Base-by-base conservation (phyloP, 306 rosid species). In the Leucaena leucocephala region DNA sequence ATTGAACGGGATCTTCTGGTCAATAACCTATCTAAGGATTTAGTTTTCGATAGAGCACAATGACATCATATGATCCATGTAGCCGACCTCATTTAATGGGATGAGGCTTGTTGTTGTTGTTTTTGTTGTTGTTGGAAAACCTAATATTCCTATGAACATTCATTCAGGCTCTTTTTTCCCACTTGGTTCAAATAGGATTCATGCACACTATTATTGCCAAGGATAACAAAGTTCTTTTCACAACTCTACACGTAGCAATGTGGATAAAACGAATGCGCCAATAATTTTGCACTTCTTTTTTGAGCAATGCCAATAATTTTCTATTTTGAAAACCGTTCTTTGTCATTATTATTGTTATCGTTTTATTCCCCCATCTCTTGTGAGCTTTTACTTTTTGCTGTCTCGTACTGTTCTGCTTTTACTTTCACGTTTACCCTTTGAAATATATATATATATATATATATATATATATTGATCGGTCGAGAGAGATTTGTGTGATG, bases 381-480 rank as follows among this genome's bases (percentile, higher is more conserved):
- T 48, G 27, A 75, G 85, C 85, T 86, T 87, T 71, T 78, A 76
- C 86, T 82, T 83, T 80, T 77, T 39, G 75, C 68, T 77, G 75
- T 72, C 71, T 78, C 68, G 49, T 82, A 16, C 42, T 59, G 44
- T 13, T 12, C 44, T 71, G 62, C 84, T 89, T 84, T 85, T 81
- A 54, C 85, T 81, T 82, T 82, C 83, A 55, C 65, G 49, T 82
- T 55, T 55, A 77, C 79, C 72, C 45, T 82, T 50, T 42, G 12
- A 49, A 70, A 66, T 58, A 66, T 80, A 49, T 4, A 48, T 9
- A 42, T 6, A 42, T 6, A 42, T 5, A 42, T 42, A 42, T 42
- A 5, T 6, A 42, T 0, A 66, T 36, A 68, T 42, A 84, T 48
- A 58, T 21, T 21, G 36, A 58, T 22, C 7, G 36, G 22, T 22